phyloP scores from a whole-genome alignment of 169 alveolate species.

The Plasmodium chabaudi region DNA sequence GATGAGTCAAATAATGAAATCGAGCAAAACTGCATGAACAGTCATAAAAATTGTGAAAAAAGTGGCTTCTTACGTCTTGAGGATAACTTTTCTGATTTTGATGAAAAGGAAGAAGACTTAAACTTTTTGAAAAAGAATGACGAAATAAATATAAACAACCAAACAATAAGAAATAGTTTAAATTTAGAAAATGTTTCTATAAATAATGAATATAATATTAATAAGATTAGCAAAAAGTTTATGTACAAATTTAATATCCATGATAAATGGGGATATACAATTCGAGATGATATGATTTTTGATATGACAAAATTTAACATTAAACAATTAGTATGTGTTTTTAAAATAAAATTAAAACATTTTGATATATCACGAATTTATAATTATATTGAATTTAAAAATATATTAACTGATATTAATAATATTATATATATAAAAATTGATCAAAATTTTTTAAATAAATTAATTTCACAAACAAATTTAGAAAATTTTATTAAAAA shows the following conservation, averaged over 20 bases:
- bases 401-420: conserved; percentile 56
- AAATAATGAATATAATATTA: neutral
- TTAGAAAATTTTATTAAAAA: conserved; percentile 18
- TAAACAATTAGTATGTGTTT: conserved; percentile 61
- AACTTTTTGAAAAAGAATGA: no score
- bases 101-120: no score
- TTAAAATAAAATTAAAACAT: conserved; percentile 49
- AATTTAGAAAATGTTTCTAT: no score
- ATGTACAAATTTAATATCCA: conserved; percentile 52
- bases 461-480: conserved; percentile 35
- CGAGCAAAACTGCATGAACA: no score
- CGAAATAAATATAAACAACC: no score
- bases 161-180: no score
- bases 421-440: conserved; percentile 63
- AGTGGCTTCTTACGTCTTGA: no score
- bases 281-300: conserved; percentile 36
- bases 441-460: conserved; percentile 49
- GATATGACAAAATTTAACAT: conserved; percentile 35
- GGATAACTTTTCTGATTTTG: no score
- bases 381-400: conserved; percentile 59
- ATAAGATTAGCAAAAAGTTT: conserved; percentile 19
- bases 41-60: no score
- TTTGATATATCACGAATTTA: conserved; percentile 38
- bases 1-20: no score
- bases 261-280: conserved; percentile 43